Conservation (phyloP, 2,329 filamentous ascomycete species). For the Chaetomium globosum region DNA sequence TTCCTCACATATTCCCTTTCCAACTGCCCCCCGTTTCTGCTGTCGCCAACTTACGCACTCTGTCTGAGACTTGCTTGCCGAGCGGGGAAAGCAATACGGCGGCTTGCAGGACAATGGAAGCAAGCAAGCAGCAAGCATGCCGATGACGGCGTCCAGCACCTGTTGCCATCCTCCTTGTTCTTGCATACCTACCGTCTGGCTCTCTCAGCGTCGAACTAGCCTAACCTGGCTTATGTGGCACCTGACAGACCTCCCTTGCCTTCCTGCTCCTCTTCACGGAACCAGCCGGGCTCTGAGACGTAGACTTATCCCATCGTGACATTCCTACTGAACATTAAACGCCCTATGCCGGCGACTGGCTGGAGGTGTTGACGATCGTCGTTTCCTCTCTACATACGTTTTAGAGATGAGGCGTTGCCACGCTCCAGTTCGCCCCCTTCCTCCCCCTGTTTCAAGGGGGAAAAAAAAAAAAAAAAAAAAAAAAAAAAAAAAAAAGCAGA, state of each 20-base stretch:
- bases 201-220: neutral
- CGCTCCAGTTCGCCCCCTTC: neutral
- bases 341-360: neutral
- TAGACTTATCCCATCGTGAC: neutral
- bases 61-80: conserved; percentile 14
- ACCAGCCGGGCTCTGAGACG: neutral
- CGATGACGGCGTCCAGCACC: neutral
- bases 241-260: neutral
- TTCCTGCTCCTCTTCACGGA: neutral
- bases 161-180: neutral
- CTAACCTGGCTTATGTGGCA: neutral
- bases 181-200: neutral
- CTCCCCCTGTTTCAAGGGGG: neutral
- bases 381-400: neutral
- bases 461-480: neutral
- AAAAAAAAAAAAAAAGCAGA: neutral
- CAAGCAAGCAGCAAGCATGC: neutral
- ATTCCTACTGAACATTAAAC: neutral
- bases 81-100: conserved; percentile 6
- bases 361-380: neutral
- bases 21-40: neutral
- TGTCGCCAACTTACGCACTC: neutral
- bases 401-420: neutral
- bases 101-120: conserved; percentile 12
- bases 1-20: neutral